Base-by-base conservation (phyloP, 2,329 filamentous ascomycete genomes). In the Decorospora gaudefroyi region DNA sequence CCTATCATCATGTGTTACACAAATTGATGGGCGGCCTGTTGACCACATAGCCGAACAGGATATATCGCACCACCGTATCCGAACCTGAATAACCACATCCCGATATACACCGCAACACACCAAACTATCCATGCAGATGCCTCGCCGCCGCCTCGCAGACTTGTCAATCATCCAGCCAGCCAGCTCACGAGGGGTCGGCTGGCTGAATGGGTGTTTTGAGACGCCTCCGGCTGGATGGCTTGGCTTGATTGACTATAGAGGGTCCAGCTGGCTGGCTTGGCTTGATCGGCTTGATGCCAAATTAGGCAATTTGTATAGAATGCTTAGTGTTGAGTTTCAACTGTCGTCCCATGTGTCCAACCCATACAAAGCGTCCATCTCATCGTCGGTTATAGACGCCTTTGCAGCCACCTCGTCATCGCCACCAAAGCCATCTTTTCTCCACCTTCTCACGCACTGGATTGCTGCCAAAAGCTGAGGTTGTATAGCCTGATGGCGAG, bases 241-340 rank as follows among this genome's bases (percentile, higher is more conserved):
- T n/a, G 29, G 29, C 29, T 31, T 31, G 29, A 11, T 31, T 18
- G 29, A 15, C 29, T 31, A 11, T 4, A 31, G 11, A 31, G 4
- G 29, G 29, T 31, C 11, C n/a, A 15, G 29, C 29, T 31, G 29
- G 29, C 29, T 31, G n/a, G 29, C n/a, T 31, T n/a, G 29, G 29
- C 15, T 31, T 31, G 29, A 11, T 31, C 6, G 15, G 29, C 29
- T 31, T 31, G 29, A 17, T 31, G 7, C 29, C 29, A 16, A 31
- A 5, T 31, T 31, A n/a, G n/a, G n/a, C n/a, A n/a, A n/a, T 31
- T 31, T n/a, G n/a, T 16, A 6, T 16, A 4, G 29, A 31, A 11
- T 16, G n/a, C 11, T 31, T 31, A 11, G 29, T 16, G 29, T 31
- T 18, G 29, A 16, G n/a, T 23, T 23, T 23, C 21, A 6, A 6